phyloP scores from a whole-genome alignment of 495 filamentous ascomycete species.

The Penicillium pulvis region DNA sequence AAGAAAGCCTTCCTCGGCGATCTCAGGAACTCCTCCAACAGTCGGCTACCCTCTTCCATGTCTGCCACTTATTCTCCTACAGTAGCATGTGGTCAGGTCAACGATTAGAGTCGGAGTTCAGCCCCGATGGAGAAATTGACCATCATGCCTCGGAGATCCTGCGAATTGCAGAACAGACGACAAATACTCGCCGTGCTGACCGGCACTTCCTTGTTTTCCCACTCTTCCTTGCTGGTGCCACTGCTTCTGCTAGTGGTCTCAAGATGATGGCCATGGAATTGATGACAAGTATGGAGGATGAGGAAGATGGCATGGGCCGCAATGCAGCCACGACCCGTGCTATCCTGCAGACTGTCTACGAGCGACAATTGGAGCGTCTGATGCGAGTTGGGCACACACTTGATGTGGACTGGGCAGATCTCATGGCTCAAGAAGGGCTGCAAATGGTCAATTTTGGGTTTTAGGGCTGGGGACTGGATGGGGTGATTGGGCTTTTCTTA shows the following conservation, averaged over 20 bases:
- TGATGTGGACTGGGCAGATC: constrained; percentile 49
- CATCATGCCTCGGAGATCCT: constrained; percentile 49
- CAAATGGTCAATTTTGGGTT: constrained; percentile 45
- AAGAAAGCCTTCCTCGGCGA: constrained; percentile 40
- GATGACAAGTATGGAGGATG: constrained; percentile 50
- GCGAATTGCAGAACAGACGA: constrained; percentile 39
- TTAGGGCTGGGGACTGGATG: constrained; percentile 1
- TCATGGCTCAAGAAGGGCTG: constrained; percentile 43
- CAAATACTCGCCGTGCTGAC: constrained; percentile 34
- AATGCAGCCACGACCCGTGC: constrained; percentile 49
- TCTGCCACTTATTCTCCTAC: constrained; percentile 52
- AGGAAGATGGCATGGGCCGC: constrained; percentile 50
- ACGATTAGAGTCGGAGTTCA: constrained; percentile 33
- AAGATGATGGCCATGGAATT: constrained; percentile 55
- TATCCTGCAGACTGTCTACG: constrained; percentile 53
- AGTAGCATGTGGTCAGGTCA: constrained; percentile 55
- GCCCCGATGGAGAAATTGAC: constrained; percentile 42
- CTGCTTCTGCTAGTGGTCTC: constrained; percentile 38
- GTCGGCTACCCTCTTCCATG: constrained; percentile 51
- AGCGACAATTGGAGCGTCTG: constrained; percentile 45
- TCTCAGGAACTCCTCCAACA: constrained; percentile 50
- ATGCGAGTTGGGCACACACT: constrained; percentile 38
- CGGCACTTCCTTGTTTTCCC: constrained; percentile 57
- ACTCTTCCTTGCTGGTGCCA: constrained; percentile 57
- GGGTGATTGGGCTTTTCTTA: neutral